Evolutionary conservation across 75 land plant species (phyloP).

Genomic region (Chamaecyparis obtusa): DNA sequence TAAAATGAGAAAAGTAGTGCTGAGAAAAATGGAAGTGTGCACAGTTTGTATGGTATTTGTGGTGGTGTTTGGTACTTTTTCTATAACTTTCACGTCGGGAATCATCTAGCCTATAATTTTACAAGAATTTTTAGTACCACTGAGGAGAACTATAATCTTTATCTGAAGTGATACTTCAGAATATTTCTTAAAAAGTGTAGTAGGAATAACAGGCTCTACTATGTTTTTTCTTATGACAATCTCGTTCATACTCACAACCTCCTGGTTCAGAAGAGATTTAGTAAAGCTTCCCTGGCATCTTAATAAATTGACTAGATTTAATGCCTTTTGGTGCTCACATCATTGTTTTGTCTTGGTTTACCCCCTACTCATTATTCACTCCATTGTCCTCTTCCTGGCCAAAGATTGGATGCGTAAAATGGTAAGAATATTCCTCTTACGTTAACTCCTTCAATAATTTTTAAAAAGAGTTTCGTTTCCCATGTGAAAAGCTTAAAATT

Average conservation of each 20-base stretch:
- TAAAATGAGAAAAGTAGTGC: too few relatives aligned
- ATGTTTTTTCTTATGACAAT: slow-evolving; percentile 29
- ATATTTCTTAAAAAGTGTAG: slow-evolving; percentile 14
- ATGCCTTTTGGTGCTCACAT: slow-evolving; percentile 40
- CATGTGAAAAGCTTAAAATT: not conserved
- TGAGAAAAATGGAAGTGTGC: too few relatives aligned
- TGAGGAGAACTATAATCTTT: slow-evolving; percentile 6
- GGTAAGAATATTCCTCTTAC: slow-evolving; percentile 8
- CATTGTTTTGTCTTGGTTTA: slow-evolving; percentile 29
- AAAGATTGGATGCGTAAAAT: slow-evolving; percentile 19
- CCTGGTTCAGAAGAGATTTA: slow-evolving; percentile 22
- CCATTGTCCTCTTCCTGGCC: slow-evolving; percentile 16
- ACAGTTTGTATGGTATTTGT: too few relatives aligned
- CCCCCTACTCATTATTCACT: slow-evolving; percentile 23
- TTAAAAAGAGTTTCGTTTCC: not conserved
- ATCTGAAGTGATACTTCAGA: slow-evolving; percentile 11
- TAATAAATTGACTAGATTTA: slow-evolving; percentile 28
- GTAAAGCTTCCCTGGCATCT: slow-evolving; percentile 35
- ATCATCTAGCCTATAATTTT: slow-evolving; percentile 29
- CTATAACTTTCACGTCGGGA: slow-evolving; percentile 21
- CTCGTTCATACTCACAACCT: slow-evolving; percentile 26
- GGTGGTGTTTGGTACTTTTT: too few relatives aligned
- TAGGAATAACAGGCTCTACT: slow-evolving; percentile 17
- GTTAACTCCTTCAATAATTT: not conserved
- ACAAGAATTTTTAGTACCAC: slow-evolving; percentile 18